phyloP scores from a whole-genome alignment of 805 yeast species.

The Wickerhamia fluorescens region DNA sequence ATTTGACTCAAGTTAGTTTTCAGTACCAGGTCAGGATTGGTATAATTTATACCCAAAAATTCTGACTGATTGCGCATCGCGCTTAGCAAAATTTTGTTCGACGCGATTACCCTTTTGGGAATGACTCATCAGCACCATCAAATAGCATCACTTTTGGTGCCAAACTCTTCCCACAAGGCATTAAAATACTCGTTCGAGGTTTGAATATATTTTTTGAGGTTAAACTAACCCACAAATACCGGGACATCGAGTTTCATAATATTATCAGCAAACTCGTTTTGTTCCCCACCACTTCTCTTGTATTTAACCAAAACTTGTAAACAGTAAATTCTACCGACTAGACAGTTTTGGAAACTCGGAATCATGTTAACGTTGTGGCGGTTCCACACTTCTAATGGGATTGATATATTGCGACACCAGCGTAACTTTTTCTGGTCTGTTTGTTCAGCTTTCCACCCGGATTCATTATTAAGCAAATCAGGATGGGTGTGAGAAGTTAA shows the following conservation, averaged over 20 bases:
- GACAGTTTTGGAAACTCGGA: slow-evolving; percentile 60
- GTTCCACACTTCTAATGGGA: slow-evolving; percentile 37
- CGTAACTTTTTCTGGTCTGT: slow-evolving; percentile 19
- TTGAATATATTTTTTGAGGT: background rate
- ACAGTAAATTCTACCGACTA: slow-evolving; percentile 52
- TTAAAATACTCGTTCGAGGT: slow-evolving; percentile 1
- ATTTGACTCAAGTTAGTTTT: no score
- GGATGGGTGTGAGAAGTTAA: slow-evolving; percentile 18
- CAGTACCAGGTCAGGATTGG: background rate
- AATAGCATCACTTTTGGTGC: background rate
- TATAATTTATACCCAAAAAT: background rate
- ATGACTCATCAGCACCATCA: slow-evolving; percentile 14
- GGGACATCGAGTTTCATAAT: slow-evolving; percentile 29
- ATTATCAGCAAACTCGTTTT: slow-evolving; percentile 25
- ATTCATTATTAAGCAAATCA: slow-evolving; percentile 15
- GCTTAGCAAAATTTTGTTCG: slow-evolving; percentile 17
- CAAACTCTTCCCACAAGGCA: background rate
- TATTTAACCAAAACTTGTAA: slow-evolving; percentile 34
- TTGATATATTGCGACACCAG: slow-evolving; percentile 25
- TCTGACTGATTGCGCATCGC: slow-evolving; percentile 29
- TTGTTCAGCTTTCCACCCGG: slow-evolving; percentile 24
- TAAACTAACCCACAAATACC: slow-evolving; percentile 22
- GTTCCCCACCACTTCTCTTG: slow-evolving; percentile 30
- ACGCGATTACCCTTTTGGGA: slow-evolving; percentile 20
- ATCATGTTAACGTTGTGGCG: slow-evolving; percentile 44